These are phyloP conservation scores for Wallacemonas collosoma DNA, from an alignment of 208 protist species.

Conservation along the genomic window DNA sequence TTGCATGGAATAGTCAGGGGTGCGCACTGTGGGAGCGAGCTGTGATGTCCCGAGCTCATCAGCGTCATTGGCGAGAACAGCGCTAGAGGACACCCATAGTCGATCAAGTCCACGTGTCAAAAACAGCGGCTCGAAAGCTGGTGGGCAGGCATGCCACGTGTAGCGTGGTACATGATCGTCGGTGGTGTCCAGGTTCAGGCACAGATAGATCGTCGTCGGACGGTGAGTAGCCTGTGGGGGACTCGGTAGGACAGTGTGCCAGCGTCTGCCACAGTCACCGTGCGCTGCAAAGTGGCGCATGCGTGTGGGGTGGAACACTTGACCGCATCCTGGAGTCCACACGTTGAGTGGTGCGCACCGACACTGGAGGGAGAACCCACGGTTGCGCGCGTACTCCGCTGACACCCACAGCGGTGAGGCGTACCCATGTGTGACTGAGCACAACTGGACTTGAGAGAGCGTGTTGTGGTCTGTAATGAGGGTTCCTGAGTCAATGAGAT, in stretches of 20 bases:
- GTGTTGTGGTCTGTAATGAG: neutral
- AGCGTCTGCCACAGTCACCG: neutral
- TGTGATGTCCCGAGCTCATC: neutral
- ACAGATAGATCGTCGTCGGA: neutral
- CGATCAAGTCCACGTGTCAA: neutral
- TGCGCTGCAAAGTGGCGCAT: neutral
- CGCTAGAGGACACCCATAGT: neutral
- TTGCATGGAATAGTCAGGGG: neutral
- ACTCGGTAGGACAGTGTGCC: neutral
- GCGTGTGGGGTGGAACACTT: neutral
- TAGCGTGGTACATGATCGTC: neutral
- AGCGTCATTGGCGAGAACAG: neutral
- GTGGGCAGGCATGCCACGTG: neutral
- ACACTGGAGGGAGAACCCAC: neutral
- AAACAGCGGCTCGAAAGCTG: neutral
- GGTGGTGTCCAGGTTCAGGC: neutral
- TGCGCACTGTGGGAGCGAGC: neutral
- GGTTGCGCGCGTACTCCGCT: neutral
- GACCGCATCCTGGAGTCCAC: neutral
- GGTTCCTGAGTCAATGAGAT: neutral
- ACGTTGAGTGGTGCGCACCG: neutral
- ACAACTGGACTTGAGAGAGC: neutral
- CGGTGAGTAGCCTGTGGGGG: neutral
- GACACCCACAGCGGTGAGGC: constrained; percentile 8
- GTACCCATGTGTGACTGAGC: neutral